Conservation (phyloP, 1,284 basidiomycete species). For the Coriolopsis trogii region DNA sequence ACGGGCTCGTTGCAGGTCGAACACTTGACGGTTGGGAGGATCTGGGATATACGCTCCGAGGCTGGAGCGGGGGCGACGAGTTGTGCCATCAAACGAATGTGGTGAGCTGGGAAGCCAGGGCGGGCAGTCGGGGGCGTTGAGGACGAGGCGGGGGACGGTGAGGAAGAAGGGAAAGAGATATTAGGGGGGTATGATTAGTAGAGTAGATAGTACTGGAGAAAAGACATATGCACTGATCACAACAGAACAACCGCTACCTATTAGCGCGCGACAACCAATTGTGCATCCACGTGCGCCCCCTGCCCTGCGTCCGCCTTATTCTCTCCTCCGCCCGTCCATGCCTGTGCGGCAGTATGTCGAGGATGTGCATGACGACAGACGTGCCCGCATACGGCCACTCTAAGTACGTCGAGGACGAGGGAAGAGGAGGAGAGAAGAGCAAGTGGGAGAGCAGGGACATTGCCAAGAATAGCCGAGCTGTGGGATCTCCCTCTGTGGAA, state of each 20-base stretch:
- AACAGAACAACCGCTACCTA: conserved; percentile 14
- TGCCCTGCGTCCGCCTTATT: neutral
- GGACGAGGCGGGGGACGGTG: conserved; percentile 4
- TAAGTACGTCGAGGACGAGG: neutral
- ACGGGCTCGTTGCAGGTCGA: conserved; percentile 74
- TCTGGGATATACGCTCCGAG: conserved; percentile 63
- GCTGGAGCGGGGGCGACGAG: conserved; percentile 38
- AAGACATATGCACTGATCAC: conserved; percentile 19
- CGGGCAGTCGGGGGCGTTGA: conserved; percentile 12
- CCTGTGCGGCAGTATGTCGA: neutral
- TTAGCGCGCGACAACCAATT: conserved; percentile 16
- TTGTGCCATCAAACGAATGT: conserved; percentile 44
- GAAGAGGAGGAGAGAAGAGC: neutral
- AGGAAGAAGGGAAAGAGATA: conserved; percentile 11
- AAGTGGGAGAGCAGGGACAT: neutral
- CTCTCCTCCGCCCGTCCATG: neutral
- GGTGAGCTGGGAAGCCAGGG: conserved; percentile 15
- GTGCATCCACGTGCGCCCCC: conserved; percentile 11
- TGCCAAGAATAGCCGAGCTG: conserved; percentile 7
- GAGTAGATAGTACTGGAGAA: conserved; percentile 10
- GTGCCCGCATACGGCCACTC: neutral
- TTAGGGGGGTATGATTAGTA: conserved; percentile 18
- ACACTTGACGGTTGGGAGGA: conserved; percentile 82
- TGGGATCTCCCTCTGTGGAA: conserved; percentile 1
- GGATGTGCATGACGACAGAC: neutral